A percentile compares a stretch with the other conserved stretches of the same genome.
These are phyloP conservation scores for Phytophthora pini DNA, from an alignment of 352 stramenopile genomes.

Conservation along the genomic window DNA sequence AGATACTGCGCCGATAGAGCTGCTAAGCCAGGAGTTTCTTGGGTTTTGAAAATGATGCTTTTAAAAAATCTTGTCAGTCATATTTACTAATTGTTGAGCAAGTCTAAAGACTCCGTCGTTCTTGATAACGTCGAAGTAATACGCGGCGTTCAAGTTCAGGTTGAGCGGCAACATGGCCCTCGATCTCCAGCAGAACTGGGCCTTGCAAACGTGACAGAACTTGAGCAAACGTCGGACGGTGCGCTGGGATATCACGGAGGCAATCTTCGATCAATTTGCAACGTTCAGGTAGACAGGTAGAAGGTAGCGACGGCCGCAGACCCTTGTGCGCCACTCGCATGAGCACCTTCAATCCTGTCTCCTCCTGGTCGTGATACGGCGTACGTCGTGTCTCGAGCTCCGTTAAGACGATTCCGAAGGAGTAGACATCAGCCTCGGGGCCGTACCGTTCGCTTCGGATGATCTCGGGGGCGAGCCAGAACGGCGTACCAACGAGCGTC, in stretches of 20 bases:
- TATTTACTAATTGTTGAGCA: slow-evolving; percentile 14
- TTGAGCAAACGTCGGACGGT: slow-evolving; percentile 78
- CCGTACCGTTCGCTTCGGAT: slow-evolving; percentile 89
- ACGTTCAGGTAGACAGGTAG: slow-evolving; percentile 60
- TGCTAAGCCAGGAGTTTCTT: background rate
- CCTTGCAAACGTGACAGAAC: slow-evolving; percentile 80
- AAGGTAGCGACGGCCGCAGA: slow-evolving; percentile 74
- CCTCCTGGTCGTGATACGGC: slow-evolving; percentile 80
- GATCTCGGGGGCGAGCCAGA: slow-evolving; percentile 90
- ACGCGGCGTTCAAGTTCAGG: slow-evolving; percentile 46
- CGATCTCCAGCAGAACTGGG: slow-evolving; percentile 79
- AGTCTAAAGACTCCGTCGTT: slow-evolving; percentile 41
- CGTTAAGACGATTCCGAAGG: slow-evolving; percentile 89
- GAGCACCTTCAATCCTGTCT: slow-evolving; percentile 81
- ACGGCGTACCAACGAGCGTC: slow-evolving; percentile 86
- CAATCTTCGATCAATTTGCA: slow-evolving; percentile 80
- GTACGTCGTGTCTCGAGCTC: slow-evolving; percentile 86
- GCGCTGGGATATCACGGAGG: slow-evolving; percentile 56
- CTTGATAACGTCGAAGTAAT: slow-evolving; percentile 41
- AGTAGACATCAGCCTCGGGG: slow-evolving; percentile 85
- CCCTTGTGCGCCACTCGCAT: slow-evolving; percentile 80
- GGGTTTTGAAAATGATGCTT: background rate
- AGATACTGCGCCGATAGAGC: too few species aligned
- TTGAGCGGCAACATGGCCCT: slow-evolving; percentile 53
- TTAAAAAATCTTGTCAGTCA: too few species aligned